A percentile compares a stretch with the other conserved stretches of the same genome.
These are phyloP conservation scores for Perkinsus olseni DNA, from an alignment of 169 alveolate species.

Conservation along the genomic window DNA sequence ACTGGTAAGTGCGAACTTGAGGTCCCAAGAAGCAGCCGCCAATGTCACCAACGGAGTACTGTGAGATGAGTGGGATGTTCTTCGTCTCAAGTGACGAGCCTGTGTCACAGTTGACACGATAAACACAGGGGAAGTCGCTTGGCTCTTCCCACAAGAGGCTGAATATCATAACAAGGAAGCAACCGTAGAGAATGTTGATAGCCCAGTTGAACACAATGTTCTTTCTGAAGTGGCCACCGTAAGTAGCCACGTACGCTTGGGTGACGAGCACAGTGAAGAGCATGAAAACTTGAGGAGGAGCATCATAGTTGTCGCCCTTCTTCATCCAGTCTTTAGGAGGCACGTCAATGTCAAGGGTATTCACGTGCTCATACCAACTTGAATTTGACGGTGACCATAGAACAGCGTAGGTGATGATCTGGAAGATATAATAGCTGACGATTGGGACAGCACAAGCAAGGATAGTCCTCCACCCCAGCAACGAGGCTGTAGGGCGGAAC, in stretches of 20 bases:
- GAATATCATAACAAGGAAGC: constrained; percentile 30
- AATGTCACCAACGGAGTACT: not conserved
- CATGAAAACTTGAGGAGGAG: constrained; percentile 65
- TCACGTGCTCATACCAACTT: not conserved
- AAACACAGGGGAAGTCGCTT: constrained; percentile 60
- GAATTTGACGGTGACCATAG: not conserved
- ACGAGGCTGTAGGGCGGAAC: not conserved
- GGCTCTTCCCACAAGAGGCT: constrained; percentile 63
- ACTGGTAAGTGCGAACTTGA: not conserved
- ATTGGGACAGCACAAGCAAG: not conserved
- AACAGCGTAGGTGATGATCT: not conserved
- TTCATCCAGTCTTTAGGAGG: not conserved
- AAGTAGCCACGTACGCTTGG: constrained; percentile 65
- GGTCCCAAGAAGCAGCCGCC: not conserved
- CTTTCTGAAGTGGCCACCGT: constrained; percentile 68
- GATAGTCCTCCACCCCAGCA: not conserved
- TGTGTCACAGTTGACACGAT: constrained; percentile 75
- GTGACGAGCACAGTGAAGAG: constrained; percentile 63
- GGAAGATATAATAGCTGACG: not conserved
- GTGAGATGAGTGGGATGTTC: not conserved
- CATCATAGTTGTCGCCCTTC: constrained; percentile 74
- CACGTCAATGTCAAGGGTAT: not conserved
- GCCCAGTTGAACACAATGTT: constrained; percentile 49
- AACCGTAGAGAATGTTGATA: constrained; percentile 31
- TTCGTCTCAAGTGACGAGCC: constrained; percentile 42